Base-by-base conservation (phyloP, 306 rosid species). In the Abrus precatorius region DNA sequence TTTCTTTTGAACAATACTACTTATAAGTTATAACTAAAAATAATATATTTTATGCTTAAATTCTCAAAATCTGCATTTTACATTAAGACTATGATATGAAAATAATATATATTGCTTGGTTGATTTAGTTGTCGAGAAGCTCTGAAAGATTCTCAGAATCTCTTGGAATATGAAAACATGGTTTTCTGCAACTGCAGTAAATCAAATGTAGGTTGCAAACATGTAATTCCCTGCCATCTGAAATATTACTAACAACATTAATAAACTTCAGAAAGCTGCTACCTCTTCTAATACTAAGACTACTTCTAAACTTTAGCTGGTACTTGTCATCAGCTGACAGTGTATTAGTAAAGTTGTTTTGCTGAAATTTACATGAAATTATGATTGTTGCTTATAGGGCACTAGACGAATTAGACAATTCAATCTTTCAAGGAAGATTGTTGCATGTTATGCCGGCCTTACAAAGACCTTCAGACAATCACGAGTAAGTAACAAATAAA, bases 401-500 rank as follows among this genome's bases (percentile, higher is more conserved):
- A 6, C 76, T 87, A 28, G 85, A 91, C 84, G 92, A 88, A 86
- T 85, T 91, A 27, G 98, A 93, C 77, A 82, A 83, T 86, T 86
- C 97, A 78, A 88, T 83, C 72, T 95, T 95, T 79, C 99, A 93
- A 87, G 99, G 99, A 80, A 86, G 99, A 84, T 81, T 93, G 69
- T 82, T 95, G 93, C 99, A 93, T 83, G 88, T 95, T 79, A 85
- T 95, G 97, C 97, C 88, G 53, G 93, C 99, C 56, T 82, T 87
- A 65, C 87, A 82, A 59, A 91, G 82, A 44, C 79, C 87, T 77
- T 72, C 92, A 6, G 88, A 84, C 59, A 91, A 85, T 79, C 85
- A 76, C 28, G 96, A 85, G 97, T 95, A 87, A 81, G 97, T 74
- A 59, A 43, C 62, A 30, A 50, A 65, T 48, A 56, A 65, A 38